Conservation (phyloP, 306 rosid species). For the Rosa rugosa region DNA sequence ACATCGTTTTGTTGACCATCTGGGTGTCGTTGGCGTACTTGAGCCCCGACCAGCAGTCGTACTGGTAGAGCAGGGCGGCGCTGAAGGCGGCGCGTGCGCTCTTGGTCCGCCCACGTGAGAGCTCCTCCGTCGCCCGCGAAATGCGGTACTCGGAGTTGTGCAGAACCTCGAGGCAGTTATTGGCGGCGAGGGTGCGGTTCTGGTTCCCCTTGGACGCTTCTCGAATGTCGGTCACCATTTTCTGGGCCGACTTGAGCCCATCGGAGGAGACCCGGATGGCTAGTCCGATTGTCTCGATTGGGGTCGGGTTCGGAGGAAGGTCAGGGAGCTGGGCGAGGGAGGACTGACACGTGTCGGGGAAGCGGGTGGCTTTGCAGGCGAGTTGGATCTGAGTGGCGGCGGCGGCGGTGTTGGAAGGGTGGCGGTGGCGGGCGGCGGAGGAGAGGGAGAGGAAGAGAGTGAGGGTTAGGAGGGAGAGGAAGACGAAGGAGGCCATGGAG, state of each 20-base stretch:
- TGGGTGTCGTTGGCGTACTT: constrained; percentile 79
- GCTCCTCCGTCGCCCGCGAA: constrained; percentile 42
- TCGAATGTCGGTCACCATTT: constrained; percentile 51
- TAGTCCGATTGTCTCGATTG: constrained; percentile 46
- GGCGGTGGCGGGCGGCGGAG: constrained; percentile 38
- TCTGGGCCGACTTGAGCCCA: constrained; percentile 51
- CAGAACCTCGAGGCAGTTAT: constrained; percentile 55
- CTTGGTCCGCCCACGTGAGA: constrained; percentile 39
- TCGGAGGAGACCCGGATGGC: constrained; percentile 45
- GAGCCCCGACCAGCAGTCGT: constrained; percentile 76
- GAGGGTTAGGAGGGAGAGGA: constrained; percentile 41
- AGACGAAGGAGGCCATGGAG: constrained; percentile 57
- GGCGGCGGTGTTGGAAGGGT: neutral
- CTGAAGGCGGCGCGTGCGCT: constrained; percentile 75
- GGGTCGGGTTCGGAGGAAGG: constrained; percentile 35
- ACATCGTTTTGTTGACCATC: constrained; percentile 54
- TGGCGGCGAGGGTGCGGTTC: constrained; percentile 67
- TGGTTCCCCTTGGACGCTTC: constrained; percentile 33
- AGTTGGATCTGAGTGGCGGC: constrained; percentile 21
- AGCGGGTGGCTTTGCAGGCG: constrained; percentile 81
- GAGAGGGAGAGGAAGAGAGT: constrained; percentile 42
- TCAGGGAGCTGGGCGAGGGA: constrained; percentile 33
- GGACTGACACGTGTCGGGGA: constrained; percentile 50
- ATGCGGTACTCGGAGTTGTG: constrained; percentile 50
- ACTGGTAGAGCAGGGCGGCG: constrained; percentile 65